Base-by-base conservation (phyloP, 139 green algal species). In the Mychonastes homosphaera region DNA sequence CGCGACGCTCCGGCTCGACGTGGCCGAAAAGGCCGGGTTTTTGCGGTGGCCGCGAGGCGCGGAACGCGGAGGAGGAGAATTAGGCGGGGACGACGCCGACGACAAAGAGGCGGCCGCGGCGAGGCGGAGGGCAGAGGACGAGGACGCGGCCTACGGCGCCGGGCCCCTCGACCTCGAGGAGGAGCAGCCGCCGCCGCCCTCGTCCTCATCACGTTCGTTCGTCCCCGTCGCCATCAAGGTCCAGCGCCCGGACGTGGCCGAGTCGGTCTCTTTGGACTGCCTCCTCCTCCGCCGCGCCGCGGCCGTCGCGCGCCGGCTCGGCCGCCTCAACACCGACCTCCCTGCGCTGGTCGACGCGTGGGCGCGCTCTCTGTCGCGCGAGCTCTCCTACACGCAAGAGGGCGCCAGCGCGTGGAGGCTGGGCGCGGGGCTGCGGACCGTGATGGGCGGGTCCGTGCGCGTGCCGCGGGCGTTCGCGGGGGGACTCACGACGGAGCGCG, bases 291-390 rank as follows among this genome's bases (percentile, higher is more conserved):
- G 87, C 23, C 51, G 70, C 47, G 33, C 49, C 10, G 61, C 61
- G 7, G 38, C 28, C 18, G 5, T 59, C 0, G 36, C 39, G 12
- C 38, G 54, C 6, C 9, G 13, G 13, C 53, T 53, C 57, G 63
- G 74, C 33, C 75, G 77, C 36, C 23, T 94, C 36, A 95, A 91
- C 74, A 87, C 77, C 13, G 85, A 95, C 73, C 74, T 96, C 38
- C 82, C 84, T 0, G 65, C 70, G 9, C 66, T 96, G 65, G 73
- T 96, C 30, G 88, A 96, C 56, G 87, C 94, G 70, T 96, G 88
- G 88, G 86, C 84, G 0, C 58, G 62, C 12, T 78, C n/a, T n/a
- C n/a, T n/a, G n/a, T n/a, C n/a, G n/a, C n/a, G n/a, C n/a, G n/a
- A n/a, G n/a, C n/a, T n/a, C n/a, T n/a, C n/a, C n/a, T n/a, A n/a